Percentiles rank a stretch among this genome's conserved stretches.
Evolutionary conservation across 345 rosid species (phyloP).

Genomic region (Erysimum cheiranthoides): DNA sequence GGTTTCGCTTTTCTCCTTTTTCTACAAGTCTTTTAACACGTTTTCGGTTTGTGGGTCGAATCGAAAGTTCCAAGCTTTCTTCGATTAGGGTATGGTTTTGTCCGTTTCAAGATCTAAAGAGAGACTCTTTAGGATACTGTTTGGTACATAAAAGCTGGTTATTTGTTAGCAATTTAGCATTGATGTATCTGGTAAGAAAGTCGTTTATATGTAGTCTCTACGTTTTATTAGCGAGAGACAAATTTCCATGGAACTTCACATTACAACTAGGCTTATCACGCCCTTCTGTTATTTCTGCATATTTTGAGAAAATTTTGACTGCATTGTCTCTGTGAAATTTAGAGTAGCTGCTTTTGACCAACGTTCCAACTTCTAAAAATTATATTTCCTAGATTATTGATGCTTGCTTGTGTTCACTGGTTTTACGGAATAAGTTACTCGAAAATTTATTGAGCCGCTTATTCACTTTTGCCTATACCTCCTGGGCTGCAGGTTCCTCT

Average conservation of each 20-base stretch:
- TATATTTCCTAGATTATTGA: background rate
- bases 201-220: slow-evolving; percentile 2
- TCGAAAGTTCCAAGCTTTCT: slow-evolving; percentile 35
- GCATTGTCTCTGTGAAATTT: background rate
- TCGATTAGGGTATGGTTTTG: slow-evolving; percentile 5
- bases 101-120: slow-evolving; percentile 11
- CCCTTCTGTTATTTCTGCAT: background rate
- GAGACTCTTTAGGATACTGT: slow-evolving; percentile 14
- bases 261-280: slow-evolving; percentile 1
- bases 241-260: slow-evolving; percentile 16
- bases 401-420: slow-evolving; percentile 12
- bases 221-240: background rate
- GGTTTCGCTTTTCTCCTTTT: slow-evolving; percentile 50
- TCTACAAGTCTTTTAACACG: background rate
- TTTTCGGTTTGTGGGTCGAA: slow-evolving; percentile 4
- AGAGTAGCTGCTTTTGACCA: slow-evolving; percentile 11
- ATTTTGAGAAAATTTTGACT: background rate
- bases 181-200: background rate
- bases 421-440: background rate
- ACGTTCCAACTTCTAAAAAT: background rate
- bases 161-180: slow-evolving; percentile 1
- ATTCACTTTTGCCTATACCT: slow-evolving; percentile 25
- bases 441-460: background rate
- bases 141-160: background rate
- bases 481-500: slow-evolving; percentile 77